Percentiles rank a stretch among this genome's conserved stretches.
phyloP scores from a whole-genome alignment of 805 yeast species.

The Peterozyma xylosa region DNA sequence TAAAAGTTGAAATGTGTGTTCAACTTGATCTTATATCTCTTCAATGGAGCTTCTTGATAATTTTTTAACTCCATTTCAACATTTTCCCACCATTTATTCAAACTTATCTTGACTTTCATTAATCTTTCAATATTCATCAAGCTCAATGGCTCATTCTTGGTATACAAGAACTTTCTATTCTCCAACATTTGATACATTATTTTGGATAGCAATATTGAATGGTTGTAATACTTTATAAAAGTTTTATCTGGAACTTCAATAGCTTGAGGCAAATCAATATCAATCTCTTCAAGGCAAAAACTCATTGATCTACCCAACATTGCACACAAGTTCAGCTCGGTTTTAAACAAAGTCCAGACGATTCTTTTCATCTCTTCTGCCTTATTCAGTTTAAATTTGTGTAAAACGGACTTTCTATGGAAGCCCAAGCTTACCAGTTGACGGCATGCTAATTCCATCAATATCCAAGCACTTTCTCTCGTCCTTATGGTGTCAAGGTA shows the following conservation, averaged over 20 bases:
- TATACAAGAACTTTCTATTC: conserved; percentile 24
- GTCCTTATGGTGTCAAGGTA: conserved; percentile 36
- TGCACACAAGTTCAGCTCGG: conserved; percentile 31
- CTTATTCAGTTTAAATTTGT: conserved; percentile 23
- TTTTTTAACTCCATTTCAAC: conserved; percentile 25
- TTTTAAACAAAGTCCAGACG: conserved; percentile 37
- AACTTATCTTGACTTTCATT: conserved; percentile 24
- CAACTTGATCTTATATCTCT: conserved; percentile 33
- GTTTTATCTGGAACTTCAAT: conserved; percentile 22
- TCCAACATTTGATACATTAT: conserved; percentile 32
- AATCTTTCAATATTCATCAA: conserved; percentile 32
- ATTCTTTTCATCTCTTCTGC: conserved; percentile 31
- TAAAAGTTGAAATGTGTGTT: conserved; percentile 33
- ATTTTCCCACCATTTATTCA: conserved; percentile 26
- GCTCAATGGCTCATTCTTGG: conserved; percentile 30
- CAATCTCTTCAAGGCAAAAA: conserved; percentile 36
- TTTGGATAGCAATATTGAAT: conserved; percentile 26
- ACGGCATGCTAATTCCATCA: conserved; percentile 37
- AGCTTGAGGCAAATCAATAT: conserved; percentile 28
- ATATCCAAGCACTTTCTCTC: conserved; percentile 40
- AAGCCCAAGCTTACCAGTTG: conserved; percentile 43
- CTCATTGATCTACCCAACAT: conserved; percentile 39
- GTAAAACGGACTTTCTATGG: conserved; percentile 30
- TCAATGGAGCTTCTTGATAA: conserved; percentile 21
- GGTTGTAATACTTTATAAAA: conserved; percentile 21